phyloP scores from a whole-genome alignment of 2,329 filamentous ascomycete species.

The Microdochium trichocladiopsis region DNA sequence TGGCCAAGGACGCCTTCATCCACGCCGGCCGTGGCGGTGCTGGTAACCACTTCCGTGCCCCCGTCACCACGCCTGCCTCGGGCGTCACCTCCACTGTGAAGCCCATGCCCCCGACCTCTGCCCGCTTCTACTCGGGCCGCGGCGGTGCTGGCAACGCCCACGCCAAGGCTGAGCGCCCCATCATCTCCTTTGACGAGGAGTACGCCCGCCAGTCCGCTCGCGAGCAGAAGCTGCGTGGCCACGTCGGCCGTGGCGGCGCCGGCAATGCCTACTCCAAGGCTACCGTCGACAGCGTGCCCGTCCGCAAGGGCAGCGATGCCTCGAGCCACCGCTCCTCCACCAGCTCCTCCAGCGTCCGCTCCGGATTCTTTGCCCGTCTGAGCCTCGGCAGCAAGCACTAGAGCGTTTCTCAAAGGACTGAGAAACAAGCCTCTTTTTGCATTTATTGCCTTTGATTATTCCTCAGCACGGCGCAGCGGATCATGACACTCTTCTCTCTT shows the following conservation, averaged over 20 bases:
- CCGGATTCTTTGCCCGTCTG: conserved; percentile 31
- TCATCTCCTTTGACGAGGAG: conserved; percentile 63
- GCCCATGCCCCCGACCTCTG: conserved; percentile 28
- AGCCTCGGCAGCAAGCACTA: conserved; percentile 25
- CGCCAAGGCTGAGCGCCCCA: conserved; percentile 41
- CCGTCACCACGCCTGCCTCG: conserved; percentile 30
- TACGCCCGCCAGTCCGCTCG: conserved; percentile 47
- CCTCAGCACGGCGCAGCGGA: conserved; percentile 3
- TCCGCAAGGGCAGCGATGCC: conserved; percentile 21
- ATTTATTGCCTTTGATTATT: background rate
- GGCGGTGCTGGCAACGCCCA: conserved; percentile 62
- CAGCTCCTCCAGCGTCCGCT: conserved; percentile 16
- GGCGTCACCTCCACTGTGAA: conserved; percentile 31
- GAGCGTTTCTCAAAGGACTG: background rate
- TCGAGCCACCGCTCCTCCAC: conserved; percentile 17
- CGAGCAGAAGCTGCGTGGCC: conserved; percentile 44
- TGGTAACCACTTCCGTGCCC: conserved; percentile 46
- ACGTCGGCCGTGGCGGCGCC: conserved; percentile 58
- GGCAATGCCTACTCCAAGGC: conserved; percentile 41
- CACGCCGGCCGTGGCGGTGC: conserved; percentile 49
- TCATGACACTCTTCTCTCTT: background rate
- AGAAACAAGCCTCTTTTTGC: background rate
- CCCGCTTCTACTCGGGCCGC: conserved; percentile 57
- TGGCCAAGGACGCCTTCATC: conserved; percentile 36
- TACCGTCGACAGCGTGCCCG: conserved; percentile 3